phyloP scores from a whole-genome alignment of 177 flowering plant genomes.

The Telopea speciosissima region DNA sequence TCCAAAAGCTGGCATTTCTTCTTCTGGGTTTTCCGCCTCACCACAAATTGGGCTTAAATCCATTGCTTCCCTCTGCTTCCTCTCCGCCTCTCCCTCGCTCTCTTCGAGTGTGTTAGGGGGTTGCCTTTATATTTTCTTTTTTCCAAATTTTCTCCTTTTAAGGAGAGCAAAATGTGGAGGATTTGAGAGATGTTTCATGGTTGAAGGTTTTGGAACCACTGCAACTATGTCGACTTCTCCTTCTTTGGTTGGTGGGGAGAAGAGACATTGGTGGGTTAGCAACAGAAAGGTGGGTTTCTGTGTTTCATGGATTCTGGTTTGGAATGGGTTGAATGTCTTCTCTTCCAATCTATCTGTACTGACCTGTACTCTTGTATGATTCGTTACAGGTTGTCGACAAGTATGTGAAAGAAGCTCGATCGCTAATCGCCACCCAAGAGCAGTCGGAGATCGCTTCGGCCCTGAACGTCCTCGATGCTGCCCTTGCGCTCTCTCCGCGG shows the following conservation, averaged over 20 bases:
- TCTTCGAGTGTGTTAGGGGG: not conserved
- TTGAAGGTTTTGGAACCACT: conserved; percentile 14
- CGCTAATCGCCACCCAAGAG: conserved; percentile 63
- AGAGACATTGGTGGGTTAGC: conserved; percentile 89
- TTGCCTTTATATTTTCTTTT: not conserved
- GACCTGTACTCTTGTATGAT: not conserved
- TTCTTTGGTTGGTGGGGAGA: conserved; percentile 37
- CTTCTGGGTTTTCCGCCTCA: conserved; percentile 3
- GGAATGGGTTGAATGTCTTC: too few relatives aligned
- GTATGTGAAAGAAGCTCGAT: conserved; percentile 67
- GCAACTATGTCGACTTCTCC: conserved; percentile 48
- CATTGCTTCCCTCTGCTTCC: conserved; percentile 9
- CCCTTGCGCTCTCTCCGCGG: conserved; percentile 65
- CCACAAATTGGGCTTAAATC: not conserved
- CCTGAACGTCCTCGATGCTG: conserved; percentile 65
- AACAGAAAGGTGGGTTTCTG: conserved; percentile 55
- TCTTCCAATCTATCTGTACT: not conserved
- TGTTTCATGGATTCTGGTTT: not conserved
- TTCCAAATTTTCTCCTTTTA: not conserved
- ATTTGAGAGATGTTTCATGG: conserved; percentile 8
- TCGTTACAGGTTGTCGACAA: conserved; percentile 63
- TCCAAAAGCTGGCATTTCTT: conserved; percentile 59
- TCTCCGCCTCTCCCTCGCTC: conserved; percentile 5
- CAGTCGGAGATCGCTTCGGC: conserved; percentile 58
- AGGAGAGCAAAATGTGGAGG: not conserved